Evolutionary conservation across 495 filamentous ascomycete species (phyloP).

Genomic region (Penicillium crystallinum): DNA sequence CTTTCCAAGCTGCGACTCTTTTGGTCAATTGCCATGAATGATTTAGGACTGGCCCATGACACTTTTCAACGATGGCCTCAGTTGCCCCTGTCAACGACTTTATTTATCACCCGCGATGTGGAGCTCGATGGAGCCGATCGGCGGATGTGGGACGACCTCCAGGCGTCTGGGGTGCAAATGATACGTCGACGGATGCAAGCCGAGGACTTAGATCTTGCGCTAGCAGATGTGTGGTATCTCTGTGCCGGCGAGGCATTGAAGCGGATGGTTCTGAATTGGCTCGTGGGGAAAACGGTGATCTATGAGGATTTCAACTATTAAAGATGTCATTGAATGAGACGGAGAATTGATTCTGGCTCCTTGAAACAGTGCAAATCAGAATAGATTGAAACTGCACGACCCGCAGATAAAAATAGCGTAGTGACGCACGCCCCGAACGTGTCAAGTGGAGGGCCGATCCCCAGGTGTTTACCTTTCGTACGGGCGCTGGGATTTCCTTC

Average conservation of each 20-base stretch:
- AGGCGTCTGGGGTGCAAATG: slow-evolving; percentile 37
- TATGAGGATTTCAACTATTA: slow-evolving; percentile 71
- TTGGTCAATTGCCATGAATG: slow-evolving; percentile 59
- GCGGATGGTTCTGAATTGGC: slow-evolving; percentile 54
- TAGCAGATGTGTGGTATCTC: slow-evolving; percentile 57
- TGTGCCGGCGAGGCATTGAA: slow-evolving; percentile 58
- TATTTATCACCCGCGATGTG: slow-evolving; percentile 53
- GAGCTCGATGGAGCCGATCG: slow-evolving; percentile 10
- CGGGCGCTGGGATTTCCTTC: background rate
- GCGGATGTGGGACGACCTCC: slow-evolving; percentile 14
- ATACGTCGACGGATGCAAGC: slow-evolving; percentile 47
- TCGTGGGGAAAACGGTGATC: slow-evolving; percentile 54
- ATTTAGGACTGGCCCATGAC: slow-evolving; percentile 59
- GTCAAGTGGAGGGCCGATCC: slow-evolving; percentile 26
- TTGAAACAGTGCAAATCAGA: too few relatives aligned
- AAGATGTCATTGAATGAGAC: too few relatives aligned
- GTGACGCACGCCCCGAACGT: slow-evolving; percentile 22
- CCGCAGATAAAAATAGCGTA: slow-evolving; percentile 22
- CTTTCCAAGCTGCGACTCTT: slow-evolving; percentile 47
- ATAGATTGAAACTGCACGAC: background rate
- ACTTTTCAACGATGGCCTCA: slow-evolving; percentile 47
- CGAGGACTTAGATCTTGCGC: slow-evolving; percentile 45
- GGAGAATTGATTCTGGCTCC: too few relatives aligned
- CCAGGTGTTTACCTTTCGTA: slow-evolving; percentile 13
- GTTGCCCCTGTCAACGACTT: slow-evolving; percentile 44